Conservation (phyloP, 129 eudicot genomes). For the Flaveria robusta region DNA sequence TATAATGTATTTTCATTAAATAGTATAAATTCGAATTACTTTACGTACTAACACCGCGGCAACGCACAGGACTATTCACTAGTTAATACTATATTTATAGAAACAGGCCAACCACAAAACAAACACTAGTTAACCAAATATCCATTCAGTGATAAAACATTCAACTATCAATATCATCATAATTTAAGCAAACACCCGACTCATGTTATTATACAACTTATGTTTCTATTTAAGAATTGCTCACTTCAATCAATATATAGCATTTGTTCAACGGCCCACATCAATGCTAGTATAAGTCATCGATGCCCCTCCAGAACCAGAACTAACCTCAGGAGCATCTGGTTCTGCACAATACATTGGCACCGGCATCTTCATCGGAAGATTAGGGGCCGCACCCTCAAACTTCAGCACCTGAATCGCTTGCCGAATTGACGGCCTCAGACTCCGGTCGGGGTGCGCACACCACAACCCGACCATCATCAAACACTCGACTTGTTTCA, state of each 20-base stretch:
- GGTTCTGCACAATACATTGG: constrained; percentile 34
- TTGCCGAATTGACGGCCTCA: constrained; percentile 57
- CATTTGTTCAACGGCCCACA: constrained; percentile 35
- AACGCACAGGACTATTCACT: too few relatives aligned
- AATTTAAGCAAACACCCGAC: not conserved
- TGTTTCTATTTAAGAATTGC: not conserved
- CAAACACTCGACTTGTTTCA: constrained; percentile 46
- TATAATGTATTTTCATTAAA: too few relatives aligned
- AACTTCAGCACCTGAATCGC: constrained; percentile 59
- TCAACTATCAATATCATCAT: not conserved
- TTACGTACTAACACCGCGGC: too few relatives aligned
- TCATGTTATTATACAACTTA: not conserved
- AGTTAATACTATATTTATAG: too few relatives aligned
- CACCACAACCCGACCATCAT: constrained; percentile 62
- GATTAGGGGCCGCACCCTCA: constrained; percentile 47
- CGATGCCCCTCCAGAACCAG: constrained; percentile 35
- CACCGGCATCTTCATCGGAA: constrained; percentile 49
- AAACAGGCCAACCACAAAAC: not conserved
- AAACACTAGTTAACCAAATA: not conserved
- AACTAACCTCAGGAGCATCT: constrained; percentile 17
- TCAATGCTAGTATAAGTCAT: constrained; percentile 41
- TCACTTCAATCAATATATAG: not conserved
- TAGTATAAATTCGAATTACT: too few relatives aligned
- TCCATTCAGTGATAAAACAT: not conserved
- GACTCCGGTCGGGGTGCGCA: constrained; percentile 51